Evolutionary conservation across 352 stramenopile genomes (phyloP).

Genomic region (Globisporangium paroecandrum): DNA sequence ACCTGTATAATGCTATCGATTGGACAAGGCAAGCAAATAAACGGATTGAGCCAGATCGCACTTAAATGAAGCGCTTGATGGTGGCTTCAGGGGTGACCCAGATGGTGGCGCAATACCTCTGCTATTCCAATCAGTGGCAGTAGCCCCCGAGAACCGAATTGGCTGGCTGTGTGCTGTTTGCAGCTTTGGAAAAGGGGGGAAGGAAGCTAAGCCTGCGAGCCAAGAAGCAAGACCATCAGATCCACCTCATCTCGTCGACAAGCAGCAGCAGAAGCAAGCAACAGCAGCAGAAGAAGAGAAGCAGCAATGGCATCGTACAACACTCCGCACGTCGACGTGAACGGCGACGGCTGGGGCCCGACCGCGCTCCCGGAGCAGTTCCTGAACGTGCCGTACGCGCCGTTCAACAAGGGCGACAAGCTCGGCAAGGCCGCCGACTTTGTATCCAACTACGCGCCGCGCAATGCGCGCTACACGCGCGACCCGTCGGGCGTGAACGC

Average conservation of each 20-base stretch:
- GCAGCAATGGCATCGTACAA: conserved; percentile 67
- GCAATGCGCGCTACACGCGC: conserved; percentile 47
- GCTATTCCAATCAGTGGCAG: neutral
- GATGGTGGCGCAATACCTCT: neutral
- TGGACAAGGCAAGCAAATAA: too few species aligned
- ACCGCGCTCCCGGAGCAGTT: conserved; percentile 88
- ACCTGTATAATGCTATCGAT: too few species aligned
- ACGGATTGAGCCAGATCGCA: neutral
- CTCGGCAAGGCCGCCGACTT: conserved; percentile 94
- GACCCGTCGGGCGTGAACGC: conserved; percentile 86
- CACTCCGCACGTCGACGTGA: conserved; percentile 77
- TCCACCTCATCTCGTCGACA: conserved; percentile 1
- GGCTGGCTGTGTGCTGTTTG: conserved; percentile 1
- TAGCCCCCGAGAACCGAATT: neutral
- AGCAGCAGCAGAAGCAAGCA: neutral
- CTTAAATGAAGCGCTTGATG: neutral
- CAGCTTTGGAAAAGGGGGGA: neutral
- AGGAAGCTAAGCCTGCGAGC: neutral
- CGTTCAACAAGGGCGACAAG: conserved; percentile 95
- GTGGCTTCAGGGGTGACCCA: neutral
- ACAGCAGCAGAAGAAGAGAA: conserved; percentile 3
- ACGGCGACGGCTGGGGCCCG: conserved; percentile 79
- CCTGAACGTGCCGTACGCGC: conserved; percentile 92
- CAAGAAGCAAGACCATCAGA: neutral
- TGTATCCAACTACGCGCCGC: conserved; percentile 68